Evolutionary conservation across 1,284 basidiomycete genomes (phyloP).

Genomic region (Stygiomarasmius scandens): DNA sequence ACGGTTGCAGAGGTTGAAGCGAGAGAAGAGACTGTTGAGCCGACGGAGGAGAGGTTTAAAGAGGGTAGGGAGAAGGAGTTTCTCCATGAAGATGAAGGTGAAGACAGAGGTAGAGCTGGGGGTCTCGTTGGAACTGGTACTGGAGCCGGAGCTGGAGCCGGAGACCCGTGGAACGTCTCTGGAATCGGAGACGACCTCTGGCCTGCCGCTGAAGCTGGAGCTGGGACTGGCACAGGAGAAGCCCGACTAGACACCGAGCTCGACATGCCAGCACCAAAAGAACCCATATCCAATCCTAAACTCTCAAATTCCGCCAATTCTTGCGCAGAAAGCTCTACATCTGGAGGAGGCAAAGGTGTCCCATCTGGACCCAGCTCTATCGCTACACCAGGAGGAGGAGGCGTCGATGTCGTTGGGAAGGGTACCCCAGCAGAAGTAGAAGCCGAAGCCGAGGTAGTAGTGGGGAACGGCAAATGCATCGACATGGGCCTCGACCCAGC

Average conservation of each 20-base stretch:
- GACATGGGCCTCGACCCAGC: conserved; percentile 26
- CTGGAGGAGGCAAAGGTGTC: neutral
- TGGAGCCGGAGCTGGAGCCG: neutral
- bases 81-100: neutral
- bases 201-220: neutral
- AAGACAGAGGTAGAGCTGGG: too few relatives aligned
- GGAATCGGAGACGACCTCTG: neutral
- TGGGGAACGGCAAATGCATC: conserved; percentile 33
- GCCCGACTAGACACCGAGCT: too few relatives aligned
- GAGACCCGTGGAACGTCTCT: neutral
- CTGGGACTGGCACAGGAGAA: too few relatives aligned
- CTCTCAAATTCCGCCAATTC: conserved; percentile 12
- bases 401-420: neutral
- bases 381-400: too few relatives aligned
- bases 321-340: conserved; percentile 3
- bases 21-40: neutral
- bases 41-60: neutral
- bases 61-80: neutral
- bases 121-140: too few relatives aligned
- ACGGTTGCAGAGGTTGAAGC: neutral
- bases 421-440: too few relatives aligned
- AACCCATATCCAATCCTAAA: conserved; percentile 4
- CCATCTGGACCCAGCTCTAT: neutral
- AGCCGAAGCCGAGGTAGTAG: conserved; percentile 10
- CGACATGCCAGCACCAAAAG: too few relatives aligned